Evolutionary conservation across 1,284 basidiomycete genomes (phyloP).

Genomic region (Fomitopsis palustris): DNA sequence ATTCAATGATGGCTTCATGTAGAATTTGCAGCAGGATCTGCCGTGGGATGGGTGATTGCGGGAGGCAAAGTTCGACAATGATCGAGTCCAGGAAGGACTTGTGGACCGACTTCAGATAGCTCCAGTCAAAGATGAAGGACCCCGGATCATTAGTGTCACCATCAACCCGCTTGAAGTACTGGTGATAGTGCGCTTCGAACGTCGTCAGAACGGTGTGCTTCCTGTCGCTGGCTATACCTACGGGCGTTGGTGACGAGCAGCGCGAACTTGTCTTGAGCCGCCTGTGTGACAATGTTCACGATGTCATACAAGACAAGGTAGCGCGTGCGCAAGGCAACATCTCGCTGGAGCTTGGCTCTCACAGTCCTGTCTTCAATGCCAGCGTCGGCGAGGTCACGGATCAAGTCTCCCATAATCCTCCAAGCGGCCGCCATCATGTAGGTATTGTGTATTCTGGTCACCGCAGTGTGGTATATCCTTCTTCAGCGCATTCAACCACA

Average conservation of each 20-base stretch:
- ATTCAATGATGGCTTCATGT: slow-evolving; percentile 64
- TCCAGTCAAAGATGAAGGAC: slow-evolving; percentile 56
- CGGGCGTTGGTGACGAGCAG: slow-evolving; percentile 61
- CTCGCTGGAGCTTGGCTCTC: slow-evolving; percentile 46
- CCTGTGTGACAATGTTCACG: slow-evolving; percentile 52
- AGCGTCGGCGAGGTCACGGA: slow-evolving; percentile 47
- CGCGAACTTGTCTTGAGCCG: slow-evolving; percentile 59
- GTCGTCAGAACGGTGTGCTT: not conserved
- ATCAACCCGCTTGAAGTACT: slow-evolving; percentile 55
- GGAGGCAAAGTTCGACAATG: slow-evolving; percentile 74
- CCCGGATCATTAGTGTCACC: slow-evolving; percentile 39
- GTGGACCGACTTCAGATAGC: slow-evolving; percentile 53
- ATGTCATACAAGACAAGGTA: slow-evolving; percentile 67
- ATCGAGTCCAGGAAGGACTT: slow-evolving; percentile 77
- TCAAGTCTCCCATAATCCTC: slow-evolving; percentile 57
- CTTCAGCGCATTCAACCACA: not conserved
- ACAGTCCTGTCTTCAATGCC: slow-evolving; percentile 52
- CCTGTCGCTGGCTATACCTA: slow-evolving; percentile 31
- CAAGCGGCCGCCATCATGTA: slow-evolving; percentile 76
- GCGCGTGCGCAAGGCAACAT: slow-evolving; percentile 45
- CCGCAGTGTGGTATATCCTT: not conserved
- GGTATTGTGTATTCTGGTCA: slow-evolving; percentile 66
- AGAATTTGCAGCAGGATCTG: slow-evolving; percentile 61
- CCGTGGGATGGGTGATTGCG: slow-evolving; percentile 59
- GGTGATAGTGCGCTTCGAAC: slow-evolving; percentile 55